Percentiles rank a stretch among this genome's conserved stretches.
Evolutionary conservation across 257 asterid species (phyloP).

Genomic region (Oldenlandia corymbosa): DNA sequence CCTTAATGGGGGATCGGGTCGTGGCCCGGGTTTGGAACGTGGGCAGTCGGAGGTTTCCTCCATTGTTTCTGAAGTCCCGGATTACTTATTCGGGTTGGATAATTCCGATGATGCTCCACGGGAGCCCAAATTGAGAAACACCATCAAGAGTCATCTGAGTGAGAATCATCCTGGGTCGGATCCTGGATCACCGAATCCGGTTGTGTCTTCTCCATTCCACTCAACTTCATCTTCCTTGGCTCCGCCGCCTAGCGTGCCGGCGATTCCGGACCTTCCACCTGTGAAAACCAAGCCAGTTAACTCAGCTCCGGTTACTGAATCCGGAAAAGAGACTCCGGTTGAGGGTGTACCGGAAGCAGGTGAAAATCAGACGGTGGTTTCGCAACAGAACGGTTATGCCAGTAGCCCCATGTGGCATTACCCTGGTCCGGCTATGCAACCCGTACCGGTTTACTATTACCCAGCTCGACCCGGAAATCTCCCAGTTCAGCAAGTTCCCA

Average conservation of each 20-base stretch:
- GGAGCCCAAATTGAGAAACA: conserved; percentile 25
- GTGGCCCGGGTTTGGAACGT: conserved; percentile 52
- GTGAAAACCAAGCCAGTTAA: conserved; percentile 56
- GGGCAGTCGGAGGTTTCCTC: conserved; percentile 89
- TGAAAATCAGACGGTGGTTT: conserved; percentile 30
- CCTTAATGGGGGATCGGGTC: conserved; percentile 59
- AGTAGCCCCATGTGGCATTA: conserved; percentile 65
- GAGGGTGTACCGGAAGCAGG: conserved; percentile 19
- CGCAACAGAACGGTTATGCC: conserved; percentile 43
- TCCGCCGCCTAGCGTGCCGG: conserved; percentile 42
- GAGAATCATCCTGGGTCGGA: conserved; percentile 54
- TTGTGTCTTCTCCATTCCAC: conserved; percentile 54
- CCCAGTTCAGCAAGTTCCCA: conserved; percentile 38
- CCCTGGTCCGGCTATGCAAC: conserved; percentile 51
- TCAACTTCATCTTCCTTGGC: conserved; percentile 68
- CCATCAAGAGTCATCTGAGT: conserved; percentile 23
- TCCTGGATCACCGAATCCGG: conserved; percentile 83
- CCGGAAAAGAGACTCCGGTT: conserved; percentile 24
- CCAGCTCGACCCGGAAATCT: conserved; percentile 43
- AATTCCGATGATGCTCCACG: conserved; percentile 57
- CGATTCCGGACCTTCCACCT: conserved; percentile 74
- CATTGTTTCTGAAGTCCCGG: conserved; percentile 80
- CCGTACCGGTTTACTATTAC: conserved; percentile 56
- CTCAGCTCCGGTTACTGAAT: conserved; percentile 27
- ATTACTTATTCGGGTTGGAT: conserved; percentile 86